Evolutionary conservation across 306 rosid species (phyloP), one percentile per base, ranked within the genome.

Genomic region (Quillaja saponaria): DNA sequence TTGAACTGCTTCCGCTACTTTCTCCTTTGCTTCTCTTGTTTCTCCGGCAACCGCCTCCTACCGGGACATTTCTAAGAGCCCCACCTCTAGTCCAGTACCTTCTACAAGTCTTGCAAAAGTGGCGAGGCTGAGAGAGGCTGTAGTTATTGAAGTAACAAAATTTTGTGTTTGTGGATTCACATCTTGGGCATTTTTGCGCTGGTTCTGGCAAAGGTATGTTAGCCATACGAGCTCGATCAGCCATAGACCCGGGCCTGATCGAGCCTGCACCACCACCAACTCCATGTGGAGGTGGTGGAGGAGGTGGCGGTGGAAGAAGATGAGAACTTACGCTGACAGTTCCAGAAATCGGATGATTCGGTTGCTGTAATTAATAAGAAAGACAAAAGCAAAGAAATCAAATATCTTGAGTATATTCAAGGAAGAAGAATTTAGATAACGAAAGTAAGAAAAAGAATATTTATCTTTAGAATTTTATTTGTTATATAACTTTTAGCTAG

Each of bases 81-180:
- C 97, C 97, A 0, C 96, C 96, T 12, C 90, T 49, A 0, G 97
- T 91, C 97, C 97, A 91, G 75, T 91, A 91, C 76, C 97, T 72
- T 58, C 90, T 63, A 39, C 97, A 88, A 10, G 96, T 75, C 85
- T 91, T 91, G 84, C 97, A 91, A 50, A 91, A 91, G 83, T 91
- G 97, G 45, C 96, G 88, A 1, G 97, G 97, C 76, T 91, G 97
- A 1, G 97, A 51, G 66, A 88, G 95, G 75, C 88, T 91, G 72
- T 91, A 91, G 74, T 91, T 91, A 84, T 91, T 91, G 80, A 76
- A 91, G 72, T 91, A 91, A 73, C 97, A 91, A 70, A 91, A 91
- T 53, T 91, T 91, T 12, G 97, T 91, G 84, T 91, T 88, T n/a
- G 88, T 47, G 10, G 96, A 88, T 0, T 91, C 97, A 37, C 97